Percentiles rank a stretch among this genome's conserved stretches.
Conservation (phyloP, 2,329 filamentous ascomycete genomes). For the Hyphodiscus sp. region DNA sequence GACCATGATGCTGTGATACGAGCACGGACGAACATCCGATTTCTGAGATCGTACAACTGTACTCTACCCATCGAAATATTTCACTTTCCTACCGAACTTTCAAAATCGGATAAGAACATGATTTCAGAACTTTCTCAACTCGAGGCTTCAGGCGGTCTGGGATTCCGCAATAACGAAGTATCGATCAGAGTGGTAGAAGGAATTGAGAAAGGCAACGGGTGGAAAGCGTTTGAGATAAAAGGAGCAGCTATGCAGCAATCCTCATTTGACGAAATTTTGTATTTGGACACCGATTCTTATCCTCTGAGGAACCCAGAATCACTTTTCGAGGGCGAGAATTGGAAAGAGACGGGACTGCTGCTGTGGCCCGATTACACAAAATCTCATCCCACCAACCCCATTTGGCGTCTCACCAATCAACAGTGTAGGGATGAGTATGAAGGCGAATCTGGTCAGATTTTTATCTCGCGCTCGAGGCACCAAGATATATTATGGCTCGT, state of each 20-base stretch:
- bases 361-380: constrained; percentile 18
- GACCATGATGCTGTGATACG: constrained; percentile 9
- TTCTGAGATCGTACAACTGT: constrained; percentile 17
- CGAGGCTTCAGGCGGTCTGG: not conserved
- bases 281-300: constrained; percentile 17
- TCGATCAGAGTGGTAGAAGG: constrained; percentile 9
- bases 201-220: constrained; percentile 13
- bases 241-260: constrained; percentile 18
- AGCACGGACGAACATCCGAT: constrained; percentile 14
- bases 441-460: too few species aligned
- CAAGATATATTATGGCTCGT: constrained; percentile 18
- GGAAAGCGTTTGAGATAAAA: constrained; percentile 20
- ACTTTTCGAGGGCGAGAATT: constrained; percentile 13
- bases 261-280: constrained; percentile 16
- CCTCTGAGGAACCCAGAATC: constrained; percentile 13
- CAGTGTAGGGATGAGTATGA: not conserved
- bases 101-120: constrained; percentile 6
- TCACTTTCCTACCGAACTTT: constrained; percentile 14
- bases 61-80: constrained; percentile 19
- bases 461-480: constrained; percentile 1
- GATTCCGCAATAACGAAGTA: constrained; percentile 3
- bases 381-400: constrained; percentile 16
- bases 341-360: constrained; percentile 14
- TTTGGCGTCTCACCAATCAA: constrained; percentile 15
- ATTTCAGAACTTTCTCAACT: constrained; percentile 7